These are phyloP conservation scores for Auricularia sp. DNA, from an alignment of 768 basidiomycete species.

Conservation along the genomic window DNA sequence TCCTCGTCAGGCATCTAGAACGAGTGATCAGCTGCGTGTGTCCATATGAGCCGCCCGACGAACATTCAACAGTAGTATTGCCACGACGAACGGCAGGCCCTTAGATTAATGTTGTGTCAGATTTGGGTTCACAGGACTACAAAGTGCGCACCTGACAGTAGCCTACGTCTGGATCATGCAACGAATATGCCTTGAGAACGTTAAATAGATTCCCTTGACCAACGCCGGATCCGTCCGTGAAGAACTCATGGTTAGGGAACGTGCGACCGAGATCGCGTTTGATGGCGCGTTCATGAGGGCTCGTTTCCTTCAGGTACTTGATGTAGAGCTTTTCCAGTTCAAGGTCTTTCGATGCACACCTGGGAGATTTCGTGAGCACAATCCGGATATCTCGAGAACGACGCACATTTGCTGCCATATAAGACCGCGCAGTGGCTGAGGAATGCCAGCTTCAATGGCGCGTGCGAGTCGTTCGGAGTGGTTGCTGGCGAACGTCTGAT, in stretches of 20 bases:
- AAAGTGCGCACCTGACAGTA: slow-evolving; percentile 58
- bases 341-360: slow-evolving; percentile 88
- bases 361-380: slow-evolving; percentile 19
- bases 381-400: not conserved
- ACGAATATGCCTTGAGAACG: slow-evolving; percentile 92
- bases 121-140: not conserved
- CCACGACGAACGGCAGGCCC: slow-evolving; percentile 92
- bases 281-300: slow-evolving; percentile 90
- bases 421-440: slow-evolving; percentile 80
- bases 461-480: slow-evolving; percentile 68
- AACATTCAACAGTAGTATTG: slow-evolving; percentile 86
- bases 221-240: slow-evolving; percentile 86
- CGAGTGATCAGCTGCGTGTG: not conserved
- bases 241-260: slow-evolving; percentile 94
- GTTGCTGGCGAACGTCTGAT: slow-evolving; percentile 75
- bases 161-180: slow-evolving; percentile 91
- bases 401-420: slow-evolving; percentile 91
- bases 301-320: slow-evolving; percentile 67
- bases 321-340: slow-evolving; percentile 79
- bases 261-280: slow-evolving; percentile 87
- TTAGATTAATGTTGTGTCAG: not conserved
- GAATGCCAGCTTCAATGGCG: slow-evolving; percentile 90
- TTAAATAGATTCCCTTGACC: slow-evolving; percentile 98
- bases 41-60: slow-evolving; percentile 13
- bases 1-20: slow-evolving; percentile 98